These are phyloP conservation scores for Nannizzia gypsea DNA, from an alignment of 2,329 filamentous ascomycete genomes.

Conservation along the genomic window DNA sequence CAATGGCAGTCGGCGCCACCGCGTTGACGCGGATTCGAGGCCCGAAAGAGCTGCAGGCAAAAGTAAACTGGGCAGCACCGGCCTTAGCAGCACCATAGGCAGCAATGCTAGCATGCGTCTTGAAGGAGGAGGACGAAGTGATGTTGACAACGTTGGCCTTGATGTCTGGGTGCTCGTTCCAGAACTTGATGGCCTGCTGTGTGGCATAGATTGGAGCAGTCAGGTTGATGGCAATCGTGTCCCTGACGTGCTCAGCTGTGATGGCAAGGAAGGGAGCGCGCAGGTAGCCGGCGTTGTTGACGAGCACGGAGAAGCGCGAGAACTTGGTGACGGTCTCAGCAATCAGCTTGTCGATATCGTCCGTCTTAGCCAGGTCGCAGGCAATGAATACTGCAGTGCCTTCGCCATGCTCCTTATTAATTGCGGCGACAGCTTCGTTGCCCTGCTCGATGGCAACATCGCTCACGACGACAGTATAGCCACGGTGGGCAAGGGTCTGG, in stretches of 20 bases:
- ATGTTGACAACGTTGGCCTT: background rate
- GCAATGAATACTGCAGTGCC: conserved; percentile 1
- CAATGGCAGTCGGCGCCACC: conserved; percentile 2
- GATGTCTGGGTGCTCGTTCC: conserved; percentile 2
- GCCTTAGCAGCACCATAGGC: conserved; percentile 4
- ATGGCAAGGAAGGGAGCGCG: conserved; percentile 1
- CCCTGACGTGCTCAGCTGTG: background rate
- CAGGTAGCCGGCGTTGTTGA: conserved; percentile 6
- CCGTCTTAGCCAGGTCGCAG: background rate
- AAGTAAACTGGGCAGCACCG: conserved; percentile 5
- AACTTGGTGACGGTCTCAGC: background rate
- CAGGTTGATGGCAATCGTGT: conserved; percentile 5
- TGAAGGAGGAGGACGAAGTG: conserved; percentile 1
- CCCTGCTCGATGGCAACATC: conserved; percentile 4
- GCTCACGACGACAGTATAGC: conserved; percentile 1
- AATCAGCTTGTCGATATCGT: background rate
- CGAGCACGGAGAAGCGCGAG: background rate
- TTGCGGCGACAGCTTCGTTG: background rate
- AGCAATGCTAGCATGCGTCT: conserved; percentile 5
- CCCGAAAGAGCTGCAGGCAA: background rate
- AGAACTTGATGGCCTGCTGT: conserved; percentile 1
- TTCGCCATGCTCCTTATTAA: conserved; percentile 4
- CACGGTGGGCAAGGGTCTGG: background rate
- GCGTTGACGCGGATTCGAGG: conserved; percentile 5
- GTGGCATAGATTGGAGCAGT: conserved; percentile 4